phyloP scores from a whole-genome alignment of 202 grass and related monocot species.

The Panicum virgatum region DNA sequence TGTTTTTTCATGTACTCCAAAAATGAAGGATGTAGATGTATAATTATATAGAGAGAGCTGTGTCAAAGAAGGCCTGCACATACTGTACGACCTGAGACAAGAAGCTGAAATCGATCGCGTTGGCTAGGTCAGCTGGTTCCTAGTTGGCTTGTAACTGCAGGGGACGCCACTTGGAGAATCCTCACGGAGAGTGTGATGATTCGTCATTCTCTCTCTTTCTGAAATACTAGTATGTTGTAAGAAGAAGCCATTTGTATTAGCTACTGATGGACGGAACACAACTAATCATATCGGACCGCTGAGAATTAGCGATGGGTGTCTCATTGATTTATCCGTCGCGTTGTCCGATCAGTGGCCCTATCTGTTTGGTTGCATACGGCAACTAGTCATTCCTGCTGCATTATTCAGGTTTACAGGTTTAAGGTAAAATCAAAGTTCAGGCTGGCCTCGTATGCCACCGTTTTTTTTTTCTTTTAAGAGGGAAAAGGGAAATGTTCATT shows the following conservation, averaged over 20 bases:
- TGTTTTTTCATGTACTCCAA: neutral
- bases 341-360: neutral
- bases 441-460: neutral
- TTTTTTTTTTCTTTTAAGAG: neutral
- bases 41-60: neutral
- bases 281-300: neutral
- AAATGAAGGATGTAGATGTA: neutral
- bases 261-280: neutral
- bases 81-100: neutral
- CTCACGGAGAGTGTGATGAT: neutral
- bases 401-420: neutral
- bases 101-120: neutral
- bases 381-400: no score
- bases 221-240: neutral
- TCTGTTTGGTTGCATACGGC: neutral
- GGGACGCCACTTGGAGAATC: neutral
- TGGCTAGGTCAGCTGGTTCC: neutral
- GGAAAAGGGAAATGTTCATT: neutral
- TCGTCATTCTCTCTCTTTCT: neutral
- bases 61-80: neutral
- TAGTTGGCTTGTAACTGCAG: neutral
- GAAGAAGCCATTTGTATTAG: neutral
- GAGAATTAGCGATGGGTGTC: neutral
- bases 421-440: conserved; percentile 1
- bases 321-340: conserved; percentile 10